Conservation (phyloP, 2,329 filamentous ascomycete genomes). For the Paraphaeosphaeria sporulosa region DNA sequence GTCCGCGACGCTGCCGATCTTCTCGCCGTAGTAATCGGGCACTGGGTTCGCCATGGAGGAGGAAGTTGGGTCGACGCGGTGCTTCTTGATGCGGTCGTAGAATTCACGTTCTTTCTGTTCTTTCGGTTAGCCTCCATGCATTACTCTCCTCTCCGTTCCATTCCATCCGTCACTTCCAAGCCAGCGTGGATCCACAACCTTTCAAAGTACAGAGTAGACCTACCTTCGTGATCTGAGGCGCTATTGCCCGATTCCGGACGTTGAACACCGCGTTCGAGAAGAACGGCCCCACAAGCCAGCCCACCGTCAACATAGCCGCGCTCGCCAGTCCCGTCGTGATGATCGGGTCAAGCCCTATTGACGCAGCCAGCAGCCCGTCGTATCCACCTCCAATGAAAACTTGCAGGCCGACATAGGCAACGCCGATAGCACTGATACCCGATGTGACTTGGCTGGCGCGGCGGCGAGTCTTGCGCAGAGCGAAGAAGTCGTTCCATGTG, state of each 20-base stretch:
- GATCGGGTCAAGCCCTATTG: conserved; percentile 86
- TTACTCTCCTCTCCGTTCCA: background rate
- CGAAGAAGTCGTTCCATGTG: conserved; percentile 90
- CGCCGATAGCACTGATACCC: conserved; percentile 67
- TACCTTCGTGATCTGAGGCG: conserved; percentile 74
- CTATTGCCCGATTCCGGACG: conserved; percentile 73
- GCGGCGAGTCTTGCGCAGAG: conserved; percentile 83
- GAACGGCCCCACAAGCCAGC: conserved; percentile 87
- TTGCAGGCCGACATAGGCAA: conserved; percentile 69
- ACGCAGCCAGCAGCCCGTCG: conserved; percentile 69
- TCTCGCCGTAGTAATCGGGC: conserved; percentile 98
- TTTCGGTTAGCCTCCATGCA: conserved; percentile 6
- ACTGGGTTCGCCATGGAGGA: conserved; percentile 93
- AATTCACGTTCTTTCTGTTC: conserved; percentile 89
- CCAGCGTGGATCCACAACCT: background rate
- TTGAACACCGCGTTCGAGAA: conserved; percentile 84
- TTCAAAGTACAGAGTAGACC: conserved; percentile 40
- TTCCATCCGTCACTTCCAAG: background rate
- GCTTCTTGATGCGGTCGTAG: conserved; percentile 88
- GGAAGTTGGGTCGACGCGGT: conserved; percentile 87
- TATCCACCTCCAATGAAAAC: conserved; percentile 74
- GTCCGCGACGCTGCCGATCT: conserved; percentile 89
- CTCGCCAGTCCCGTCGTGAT: conserved; percentile 84
- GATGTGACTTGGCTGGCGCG: conserved; percentile 84
- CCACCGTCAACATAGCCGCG: conserved; percentile 76